Evolutionary conservation across 1,139 yeast species (phyloP).

Genomic region (Candida sanyaensis): DNA sequence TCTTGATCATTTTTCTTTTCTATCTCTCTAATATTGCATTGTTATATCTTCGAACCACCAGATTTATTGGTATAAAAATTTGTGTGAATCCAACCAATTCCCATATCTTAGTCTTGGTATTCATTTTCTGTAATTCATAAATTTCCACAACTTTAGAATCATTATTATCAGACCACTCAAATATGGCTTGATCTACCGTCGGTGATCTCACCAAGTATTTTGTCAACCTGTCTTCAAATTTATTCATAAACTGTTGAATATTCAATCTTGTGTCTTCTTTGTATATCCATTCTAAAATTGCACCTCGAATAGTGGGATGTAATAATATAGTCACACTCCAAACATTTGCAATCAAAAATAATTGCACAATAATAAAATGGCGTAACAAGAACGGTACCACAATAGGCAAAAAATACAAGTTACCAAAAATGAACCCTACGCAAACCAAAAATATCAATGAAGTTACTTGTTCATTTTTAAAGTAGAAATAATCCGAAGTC

Average conservation of each 20-base stretch:
- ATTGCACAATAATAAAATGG: conserved; percentile 31
- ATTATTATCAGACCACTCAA: conserved; percentile 6
- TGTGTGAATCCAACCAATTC: conserved; percentile 52
- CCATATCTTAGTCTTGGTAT: conserved; percentile 60
- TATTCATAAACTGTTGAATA: conserved; percentile 46
- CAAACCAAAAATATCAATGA: conserved; percentile 46
- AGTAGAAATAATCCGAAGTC: conserved; percentile 62
- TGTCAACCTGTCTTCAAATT: conserved; percentile 38
- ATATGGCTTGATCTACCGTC: conserved; percentile 6
- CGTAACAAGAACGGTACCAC: conserved; percentile 27
- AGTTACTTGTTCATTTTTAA: conserved; percentile 65
- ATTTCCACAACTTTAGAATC: conserved; percentile 47
- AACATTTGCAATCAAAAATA: conserved; percentile 35
- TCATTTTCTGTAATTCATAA: conserved; percentile 67
- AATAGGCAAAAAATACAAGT: conserved; percentile 33
- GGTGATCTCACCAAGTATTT: conserved; percentile 1
- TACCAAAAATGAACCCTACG: conserved; percentile 27
- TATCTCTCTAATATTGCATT: conserved; percentile 7
- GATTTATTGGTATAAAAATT: conserved; percentile 53
- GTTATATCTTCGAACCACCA: conserved; percentile 25
- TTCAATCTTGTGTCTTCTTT: conserved; percentile 64
- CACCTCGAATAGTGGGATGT: conserved; percentile 58
- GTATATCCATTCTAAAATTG: conserved; percentile 44
- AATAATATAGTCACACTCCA: conserved; percentile 54
- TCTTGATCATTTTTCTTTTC: conserved; percentile 17